These are phyloP conservation scores for Desmodesmus armatus DNA, from an alignment of 139 green algal genomes.

Conservation along the genomic window DNA sequence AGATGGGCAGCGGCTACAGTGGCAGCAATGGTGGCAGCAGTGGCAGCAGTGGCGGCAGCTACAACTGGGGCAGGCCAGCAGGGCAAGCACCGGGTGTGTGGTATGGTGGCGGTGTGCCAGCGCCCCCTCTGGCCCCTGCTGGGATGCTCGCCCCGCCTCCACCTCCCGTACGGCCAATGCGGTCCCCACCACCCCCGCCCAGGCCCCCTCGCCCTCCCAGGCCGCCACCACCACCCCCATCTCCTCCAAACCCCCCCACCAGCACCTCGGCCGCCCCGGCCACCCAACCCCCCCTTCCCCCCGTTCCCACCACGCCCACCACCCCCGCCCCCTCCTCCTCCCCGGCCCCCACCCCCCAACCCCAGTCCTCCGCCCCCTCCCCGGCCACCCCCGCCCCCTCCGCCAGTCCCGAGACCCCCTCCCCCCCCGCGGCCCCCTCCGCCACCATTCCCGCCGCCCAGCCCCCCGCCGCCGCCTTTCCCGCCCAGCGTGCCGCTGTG, in stretches of 20 bases:
- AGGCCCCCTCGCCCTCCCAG: conserved; percentile 6
- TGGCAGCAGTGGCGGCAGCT: not conserved
- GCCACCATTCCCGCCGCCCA: conserved; percentile 2
- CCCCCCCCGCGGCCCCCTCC: conserved; percentile 20
- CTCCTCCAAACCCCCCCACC: not conserved
- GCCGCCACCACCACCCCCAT: conserved; percentile 3
- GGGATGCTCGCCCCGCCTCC: no score
- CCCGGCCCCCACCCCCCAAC: not conserved
- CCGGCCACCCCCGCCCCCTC: conserved; percentile 4
- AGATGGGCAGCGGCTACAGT: no score
- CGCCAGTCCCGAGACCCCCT: conserved; percentile 9
- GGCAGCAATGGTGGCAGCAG: not conserved
- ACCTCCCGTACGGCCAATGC: no score
- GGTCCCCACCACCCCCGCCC: not conserved
- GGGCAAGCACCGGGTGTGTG: no score
- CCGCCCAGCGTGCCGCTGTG: conserved; percentile 25
- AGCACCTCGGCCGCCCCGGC: not conserved
- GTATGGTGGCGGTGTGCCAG: no score
- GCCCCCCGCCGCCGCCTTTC: conserved; percentile 23
- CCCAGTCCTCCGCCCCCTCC: conserved; percentile 5
- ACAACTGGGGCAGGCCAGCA: no score
- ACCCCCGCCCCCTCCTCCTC: conserved; percentile 3
- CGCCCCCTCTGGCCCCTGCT: no score
- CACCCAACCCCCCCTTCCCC: conserved; percentile 15
- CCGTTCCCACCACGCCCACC: conserved; percentile 8